Conservation (phyloP, 805 yeast species). For the Candida odintsovae region DNA sequence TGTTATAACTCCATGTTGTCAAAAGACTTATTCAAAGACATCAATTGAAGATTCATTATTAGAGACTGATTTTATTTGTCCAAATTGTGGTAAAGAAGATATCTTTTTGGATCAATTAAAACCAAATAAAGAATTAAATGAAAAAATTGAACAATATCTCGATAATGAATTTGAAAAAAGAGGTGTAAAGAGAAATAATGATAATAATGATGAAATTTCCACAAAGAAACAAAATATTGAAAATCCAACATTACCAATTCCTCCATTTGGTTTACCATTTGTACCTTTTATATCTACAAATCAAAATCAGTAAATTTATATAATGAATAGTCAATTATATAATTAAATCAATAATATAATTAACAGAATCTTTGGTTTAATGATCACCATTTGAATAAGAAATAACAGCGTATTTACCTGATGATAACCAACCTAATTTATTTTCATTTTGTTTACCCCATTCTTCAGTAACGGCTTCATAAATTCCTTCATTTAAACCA, state of each 20-base stretch:
- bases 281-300: slow-evolving; percentile 22
- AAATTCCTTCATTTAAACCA: slow-evolving; percentile 69
- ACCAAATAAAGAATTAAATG: slow-evolving; percentile 53
- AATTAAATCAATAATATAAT: no score
- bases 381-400: slow-evolving; percentile 42
- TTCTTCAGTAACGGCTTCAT: slow-evolving; percentile 54
- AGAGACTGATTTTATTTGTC: slow-evolving; percentile 86
- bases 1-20: slow-evolving; percentile 79
- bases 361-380: no score
- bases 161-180: slow-evolving; percentile 29
- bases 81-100: slow-evolving; percentile 73
- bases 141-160: slow-evolving; percentile 46
- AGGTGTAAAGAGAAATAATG: slow-evolving; percentile 23
- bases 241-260: slow-evolving; percentile 6
- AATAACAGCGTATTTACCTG: slow-evolving; percentile 94
- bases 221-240: slow-evolving; percentile 12
- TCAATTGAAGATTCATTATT: slow-evolving; percentile 62
- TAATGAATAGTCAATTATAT: no score
- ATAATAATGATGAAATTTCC: slow-evolving; percentile 7
- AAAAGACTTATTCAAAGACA: slow-evolving; percentile 48
- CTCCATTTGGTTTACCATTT: slow-evolving; percentile 13
- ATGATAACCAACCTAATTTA: slow-evolving; percentile 76
- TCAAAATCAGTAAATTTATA: neutral
- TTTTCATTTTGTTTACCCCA: slow-evolving; percentile 60
- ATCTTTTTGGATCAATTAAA: slow-evolving; percentile 67